Percentiles rank a stretch among this genome's conserved stretches.
These are phyloP conservation scores for Xylariaceae sp. DNA, from an alignment of 2,329 filamentous ascomycete genomes.

Conservation along the genomic window DNA sequence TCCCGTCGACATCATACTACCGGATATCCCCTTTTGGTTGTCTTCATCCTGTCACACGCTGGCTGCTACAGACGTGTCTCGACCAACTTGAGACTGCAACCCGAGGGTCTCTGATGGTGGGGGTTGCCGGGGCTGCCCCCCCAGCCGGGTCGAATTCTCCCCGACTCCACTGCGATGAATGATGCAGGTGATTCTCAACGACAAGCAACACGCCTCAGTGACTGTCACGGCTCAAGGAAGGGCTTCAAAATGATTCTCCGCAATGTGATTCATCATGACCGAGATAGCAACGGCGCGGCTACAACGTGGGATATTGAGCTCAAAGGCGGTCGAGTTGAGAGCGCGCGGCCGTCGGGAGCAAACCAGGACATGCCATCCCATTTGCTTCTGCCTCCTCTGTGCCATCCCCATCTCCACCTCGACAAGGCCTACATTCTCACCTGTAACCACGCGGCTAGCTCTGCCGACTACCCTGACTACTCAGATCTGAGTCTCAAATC, in stretches of 20 bases:
- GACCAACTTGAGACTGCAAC: too few relatives aligned
- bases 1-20: too few relatives aligned
- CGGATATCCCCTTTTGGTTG: too few relatives aligned
- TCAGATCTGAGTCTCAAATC: slow-evolving; percentile 56
- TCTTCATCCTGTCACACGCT: too few relatives aligned
- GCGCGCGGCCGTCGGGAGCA: slow-evolving; percentile 18
- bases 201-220: too few relatives aligned
- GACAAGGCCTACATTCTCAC: slow-evolving; percentile 64
- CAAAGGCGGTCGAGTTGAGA: slow-evolving; percentile 18
- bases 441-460: slow-evolving; percentile 23
- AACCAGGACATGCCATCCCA: slow-evolving; percentile 17
- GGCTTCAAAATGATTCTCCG: slow-evolving; percentile 8
- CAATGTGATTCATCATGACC: slow-evolving; percentile 16
- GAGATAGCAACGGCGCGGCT: neutral
- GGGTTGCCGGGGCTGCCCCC: too few relatives aligned
- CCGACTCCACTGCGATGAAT: too few relatives aligned
- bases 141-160: too few relatives aligned
- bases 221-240: neutral
- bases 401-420: slow-evolving; percentile 71
- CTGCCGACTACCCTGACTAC: slow-evolving; percentile 49
- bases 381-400: slow-evolving; percentile 46
- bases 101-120: too few relatives aligned
- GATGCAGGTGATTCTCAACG: too few relatives aligned
- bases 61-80: too few relatives aligned
- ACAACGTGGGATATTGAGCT: slow-evolving; percentile 13